Percentiles rank a stretch among this genome's conserved stretches.
phyloP scores from a whole-genome alignment of 129 eudicot species.

The Heracleum sosnowskyi region DNA sequence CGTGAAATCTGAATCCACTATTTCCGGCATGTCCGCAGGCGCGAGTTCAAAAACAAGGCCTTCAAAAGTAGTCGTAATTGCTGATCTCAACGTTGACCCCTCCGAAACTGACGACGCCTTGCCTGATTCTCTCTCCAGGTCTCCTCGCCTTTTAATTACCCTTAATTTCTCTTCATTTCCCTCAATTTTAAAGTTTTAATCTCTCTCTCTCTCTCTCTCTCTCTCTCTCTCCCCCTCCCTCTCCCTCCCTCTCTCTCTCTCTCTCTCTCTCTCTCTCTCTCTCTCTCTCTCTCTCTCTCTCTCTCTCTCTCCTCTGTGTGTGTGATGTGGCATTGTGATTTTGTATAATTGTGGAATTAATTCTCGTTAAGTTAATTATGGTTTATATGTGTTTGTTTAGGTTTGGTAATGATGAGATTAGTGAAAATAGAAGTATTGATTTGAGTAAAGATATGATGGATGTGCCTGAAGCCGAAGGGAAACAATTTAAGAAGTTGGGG shows the following conservation, averaged over 20 bases:
- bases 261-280: too few species aligned
- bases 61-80: slow-evolving; percentile 44
- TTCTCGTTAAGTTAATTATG: not conserved
- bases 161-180: not conserved
- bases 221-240: too few species aligned
- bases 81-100: slow-evolving; percentile 93
- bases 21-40: slow-evolving; percentile 14
- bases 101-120: slow-evolving; percentile 49
- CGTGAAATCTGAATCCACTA: slow-evolving; percentile 17
- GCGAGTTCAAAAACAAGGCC: slow-evolving; percentile 23
- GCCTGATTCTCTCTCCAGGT: slow-evolving; percentile 45
- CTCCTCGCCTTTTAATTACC: not conserved
- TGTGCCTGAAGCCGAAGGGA: slow-evolving; percentile 54
- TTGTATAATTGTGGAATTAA: not conserved
- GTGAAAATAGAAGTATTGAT: slow-evolving; percentile 36
- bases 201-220: too few species aligned
- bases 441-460: slow-evolving; percentile 51
- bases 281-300: too few species aligned
- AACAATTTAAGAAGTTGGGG: slow-evolving; percentile 47
- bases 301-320: not conserved
- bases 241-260: too few species aligned
- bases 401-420: slow-evolving; percentile 41
- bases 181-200: not conserved
- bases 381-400: slow-evolving; percentile 21
- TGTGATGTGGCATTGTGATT: not conserved